A percentile compares a stretch with the other conserved stretches of the same genome.
These are phyloP conservation scores for Mytilinidion resinicola DNA, from an alignment of 495 filamentous ascomycete species.

Conservation along the genomic window DNA sequence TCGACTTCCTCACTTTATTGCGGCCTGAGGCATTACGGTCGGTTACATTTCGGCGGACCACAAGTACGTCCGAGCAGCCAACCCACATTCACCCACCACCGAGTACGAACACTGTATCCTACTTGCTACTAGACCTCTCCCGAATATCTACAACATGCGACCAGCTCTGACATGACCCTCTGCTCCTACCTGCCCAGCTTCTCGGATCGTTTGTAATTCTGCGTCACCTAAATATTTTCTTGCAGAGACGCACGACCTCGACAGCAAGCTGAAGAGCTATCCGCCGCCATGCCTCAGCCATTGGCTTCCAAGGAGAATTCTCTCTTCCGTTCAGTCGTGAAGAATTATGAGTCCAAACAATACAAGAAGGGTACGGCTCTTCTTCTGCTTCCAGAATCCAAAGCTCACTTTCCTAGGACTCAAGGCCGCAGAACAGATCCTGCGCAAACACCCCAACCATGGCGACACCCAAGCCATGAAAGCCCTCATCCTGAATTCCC, in stretches of 20 bases:
- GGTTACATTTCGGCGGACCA: too few relatives aligned
- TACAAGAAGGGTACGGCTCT: conserved; percentile 74
- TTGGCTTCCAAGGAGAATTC: conserved; percentile 84
- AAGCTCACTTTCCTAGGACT: conserved; percentile 49
- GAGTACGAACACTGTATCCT: too few relatives aligned
- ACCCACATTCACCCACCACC: too few relatives aligned
- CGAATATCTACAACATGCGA: not conserved
- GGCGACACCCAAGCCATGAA: conserved; percentile 99
- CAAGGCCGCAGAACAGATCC: conserved; percentile 89
- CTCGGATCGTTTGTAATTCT: not conserved
- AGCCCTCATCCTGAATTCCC: conserved; percentile 87
- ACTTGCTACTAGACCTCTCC: too few relatives aligned
- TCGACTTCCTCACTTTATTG: too few relatives aligned
- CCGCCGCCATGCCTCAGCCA: conserved; percentile 62
- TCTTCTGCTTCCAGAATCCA: not conserved
- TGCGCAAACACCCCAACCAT: conserved; percentile 89
- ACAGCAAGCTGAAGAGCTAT: not conserved
- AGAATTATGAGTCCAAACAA: conserved; percentile 94
- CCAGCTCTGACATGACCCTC: not conserved
- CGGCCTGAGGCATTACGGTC: too few relatives aligned
- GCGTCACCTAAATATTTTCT: not conserved
- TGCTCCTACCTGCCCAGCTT: not conserved
- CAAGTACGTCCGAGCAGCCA: too few relatives aligned
- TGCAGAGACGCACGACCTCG: not conserved
- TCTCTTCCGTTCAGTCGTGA: conserved; percentile 89